Evolutionary conservation across 225 moss, liverwort and hornwort species (phyloP), one percentile per base, ranked within the genome.

Genomic region (Pleurozium schreberi): DNA sequence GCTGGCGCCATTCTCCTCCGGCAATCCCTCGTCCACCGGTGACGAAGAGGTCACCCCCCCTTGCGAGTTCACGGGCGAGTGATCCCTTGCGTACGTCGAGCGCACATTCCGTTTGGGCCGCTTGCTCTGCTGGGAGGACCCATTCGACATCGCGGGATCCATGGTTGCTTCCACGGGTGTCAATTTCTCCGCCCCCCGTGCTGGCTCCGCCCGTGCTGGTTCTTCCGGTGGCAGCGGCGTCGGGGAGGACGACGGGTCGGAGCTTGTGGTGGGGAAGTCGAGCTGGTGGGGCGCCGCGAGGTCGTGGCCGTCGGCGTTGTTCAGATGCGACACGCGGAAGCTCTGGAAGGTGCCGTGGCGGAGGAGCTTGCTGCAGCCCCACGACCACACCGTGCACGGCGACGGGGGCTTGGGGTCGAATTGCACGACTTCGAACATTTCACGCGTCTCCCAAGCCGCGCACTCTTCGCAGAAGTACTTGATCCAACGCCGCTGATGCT

Each of bases 401-500:
- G 82, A 87, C 42, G 52, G 52, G 31, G 64, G 52, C 9, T 80
- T 85, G 20, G 53, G 84, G 33, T 87, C 90, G 22, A 92, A 81
- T 86, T 90, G 89, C 79, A 38, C 85, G 49, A 92, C 89, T 84
- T 92, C 87, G 69, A 94, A 94, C 87, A 94, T 92, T 87, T 91
- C 92, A 27, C 92, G 92, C 78, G 91, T 91, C 85, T 94, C 93
- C 93, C 93, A 94, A 57, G 80, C 75, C 47, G 90, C 81, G 75
- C 93, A 94, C 77, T 91, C 93, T 63, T 94, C 91, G 90, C 93
- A 94, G 87, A 87, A 91, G 55, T 92, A 92, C 84, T 90, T 94
- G 36, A 92, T 91, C 93, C 93, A 94, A 82, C 92, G 88, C 85
- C 93, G 92, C 90, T 91, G 87, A 42, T 90, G 76, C 88, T 85